phyloP scores from a whole-genome alignment of 768 basidiomycete species.

The Agrocybe chaxingu region DNA sequence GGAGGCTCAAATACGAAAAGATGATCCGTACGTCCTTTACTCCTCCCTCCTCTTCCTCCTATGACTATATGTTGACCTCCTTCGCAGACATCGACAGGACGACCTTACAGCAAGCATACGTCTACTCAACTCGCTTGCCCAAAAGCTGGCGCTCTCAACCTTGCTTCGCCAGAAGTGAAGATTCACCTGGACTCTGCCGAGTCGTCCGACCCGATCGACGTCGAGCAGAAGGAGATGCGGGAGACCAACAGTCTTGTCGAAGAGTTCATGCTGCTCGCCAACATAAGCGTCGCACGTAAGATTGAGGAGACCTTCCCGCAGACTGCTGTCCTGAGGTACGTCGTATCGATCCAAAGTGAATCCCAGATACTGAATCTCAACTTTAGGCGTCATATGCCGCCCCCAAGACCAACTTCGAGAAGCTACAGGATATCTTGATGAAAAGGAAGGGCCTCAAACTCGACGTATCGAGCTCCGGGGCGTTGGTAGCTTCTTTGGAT shows the following conservation, averaged over 20 bases:
- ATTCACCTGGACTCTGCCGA: conserved; percentile 93
- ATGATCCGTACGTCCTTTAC: conserved; percentile 66
- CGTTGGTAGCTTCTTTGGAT: conserved; percentile 86
- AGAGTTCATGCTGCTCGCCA: conserved; percentile 98
- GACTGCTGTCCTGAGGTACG: conserved; percentile 85
- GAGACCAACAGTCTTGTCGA: conserved; percentile 98
- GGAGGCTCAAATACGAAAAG: conserved; percentile 91
- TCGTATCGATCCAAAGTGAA: not conserved
- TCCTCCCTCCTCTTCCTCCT: not conserved
- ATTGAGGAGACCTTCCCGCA: conserved; percentile 95
- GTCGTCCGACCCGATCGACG: conserved; percentile 93
- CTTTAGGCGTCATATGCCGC: conserved; percentile 81
- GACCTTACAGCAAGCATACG: conserved; percentile 83
- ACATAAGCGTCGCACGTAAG: conserved; percentile 87
- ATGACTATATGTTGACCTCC: not conserved
- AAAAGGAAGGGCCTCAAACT: conserved; percentile 82
- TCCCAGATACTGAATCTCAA: not conserved
- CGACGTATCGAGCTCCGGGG: conserved; percentile 89
- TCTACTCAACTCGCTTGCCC: conserved; percentile 82
- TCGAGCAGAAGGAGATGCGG: conserved; percentile 88
- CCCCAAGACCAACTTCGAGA: conserved; percentile 95
- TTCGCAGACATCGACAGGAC: conserved; percentile 66
- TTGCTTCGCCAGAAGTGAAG: conserved; percentile 98
- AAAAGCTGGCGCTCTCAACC: conserved; percentile 95
- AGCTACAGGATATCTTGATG: conserved; percentile 84